Base-by-base conservation (phyloP, 164 flowering plant species). In the Pachysandra terminalis region DNA sequence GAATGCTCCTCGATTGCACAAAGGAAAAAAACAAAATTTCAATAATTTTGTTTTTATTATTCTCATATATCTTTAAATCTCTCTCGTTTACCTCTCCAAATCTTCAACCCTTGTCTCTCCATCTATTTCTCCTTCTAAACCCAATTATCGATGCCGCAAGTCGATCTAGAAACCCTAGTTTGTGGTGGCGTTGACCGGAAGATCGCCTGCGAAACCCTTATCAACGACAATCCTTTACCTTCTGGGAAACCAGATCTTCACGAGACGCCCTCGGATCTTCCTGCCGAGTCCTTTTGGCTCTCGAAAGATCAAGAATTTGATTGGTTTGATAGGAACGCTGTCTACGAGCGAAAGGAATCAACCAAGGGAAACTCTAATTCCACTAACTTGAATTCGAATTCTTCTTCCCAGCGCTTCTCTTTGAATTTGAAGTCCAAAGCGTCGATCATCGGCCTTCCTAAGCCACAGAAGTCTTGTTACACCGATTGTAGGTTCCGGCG, bases 371-470 rank as follows among this genome's bases (percentile, higher is more conserved):
- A 2, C 25, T 24, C 48, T 17, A 19, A 37, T 35, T 32, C 62
- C 9, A 65, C 77, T 5, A 32, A 2, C 8, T 51, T 63, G 53
- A 55, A 27, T 23, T 49, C 70, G 1, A 56, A 19, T 12, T 26
- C 71, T 5, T 32, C 48, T 53, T 75, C 79, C 8, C 74, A 68
- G 13, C 64, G 77, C 3, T 59, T 60, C 40, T 65, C 74, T 0
- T 16, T 62, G 53, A 58, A 56, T 49, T 51, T 52, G 45, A 71
- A 68, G 49, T 48, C 71, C 32, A 73, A 63, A 27, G 28, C 72
- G 1, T 72, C 81, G 10, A 57, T 79, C 27, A 62, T 78, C 65
- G 77, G 79, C 10, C 54, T 76, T 1, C 79, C 79, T 10, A 79
- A 79, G 66, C 21, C 71, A 15, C 77, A 64, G 23, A 67, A 67